These are phyloP conservation scores for Daldinia caldariorum DNA, from an alignment of 495 filamentous ascomycete genomes.

Conservation along the genomic window DNA sequence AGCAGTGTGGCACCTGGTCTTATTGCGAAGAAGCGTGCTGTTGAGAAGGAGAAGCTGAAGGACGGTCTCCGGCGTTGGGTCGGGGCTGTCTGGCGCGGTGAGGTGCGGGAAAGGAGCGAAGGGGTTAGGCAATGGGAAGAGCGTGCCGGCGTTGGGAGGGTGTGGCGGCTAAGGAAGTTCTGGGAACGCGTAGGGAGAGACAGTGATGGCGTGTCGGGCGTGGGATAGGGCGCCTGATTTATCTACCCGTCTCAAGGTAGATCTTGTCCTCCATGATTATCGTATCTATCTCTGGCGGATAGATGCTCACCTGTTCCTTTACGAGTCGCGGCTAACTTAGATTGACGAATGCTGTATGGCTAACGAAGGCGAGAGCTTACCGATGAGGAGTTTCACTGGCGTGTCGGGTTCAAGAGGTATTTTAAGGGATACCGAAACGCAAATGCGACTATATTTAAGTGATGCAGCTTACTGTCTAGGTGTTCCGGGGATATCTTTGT, in stretches of 20 bases:
- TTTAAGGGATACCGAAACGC: not conserved
- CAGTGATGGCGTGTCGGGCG: slow-evolving; percentile 23
- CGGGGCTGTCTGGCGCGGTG: slow-evolving; percentile 55
- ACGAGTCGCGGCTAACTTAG: slow-evolving; percentile 8
- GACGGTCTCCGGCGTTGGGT: slow-evolving; percentile 63
- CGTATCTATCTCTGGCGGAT: not conserved
- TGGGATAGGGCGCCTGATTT: slow-evolving; percentile 10
- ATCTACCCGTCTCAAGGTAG: not conserved
- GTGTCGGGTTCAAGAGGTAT: slow-evolving; percentile 1
- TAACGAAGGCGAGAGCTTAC: slow-evolving; percentile 12
- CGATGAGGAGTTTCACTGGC: slow-evolving; percentile 2
- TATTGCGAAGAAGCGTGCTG: slow-evolving; percentile 57
- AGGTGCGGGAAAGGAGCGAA: slow-evolving; percentile 54
- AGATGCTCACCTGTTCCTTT: slow-evolving; percentile 1
- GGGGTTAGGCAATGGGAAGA: slow-evolving; percentile 55
- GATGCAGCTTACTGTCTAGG: slow-evolving; percentile 18
- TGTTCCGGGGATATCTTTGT: slow-evolving; percentile 16
- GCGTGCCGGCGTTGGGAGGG: slow-evolving; percentile 55
- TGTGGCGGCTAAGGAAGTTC: slow-evolving; percentile 61
- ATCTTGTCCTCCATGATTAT: not conserved
- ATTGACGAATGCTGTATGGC: slow-evolving; percentile 19
- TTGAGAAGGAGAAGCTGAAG: slow-evolving; percentile 66
- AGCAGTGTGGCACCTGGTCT: slow-evolving; percentile 50
- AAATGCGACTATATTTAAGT: slow-evolving; percentile 10
- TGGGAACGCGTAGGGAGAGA: slow-evolving; percentile 59